Base-by-base conservation (phyloP, 106 monocot species). In the Allium fistulosum region DNA sequence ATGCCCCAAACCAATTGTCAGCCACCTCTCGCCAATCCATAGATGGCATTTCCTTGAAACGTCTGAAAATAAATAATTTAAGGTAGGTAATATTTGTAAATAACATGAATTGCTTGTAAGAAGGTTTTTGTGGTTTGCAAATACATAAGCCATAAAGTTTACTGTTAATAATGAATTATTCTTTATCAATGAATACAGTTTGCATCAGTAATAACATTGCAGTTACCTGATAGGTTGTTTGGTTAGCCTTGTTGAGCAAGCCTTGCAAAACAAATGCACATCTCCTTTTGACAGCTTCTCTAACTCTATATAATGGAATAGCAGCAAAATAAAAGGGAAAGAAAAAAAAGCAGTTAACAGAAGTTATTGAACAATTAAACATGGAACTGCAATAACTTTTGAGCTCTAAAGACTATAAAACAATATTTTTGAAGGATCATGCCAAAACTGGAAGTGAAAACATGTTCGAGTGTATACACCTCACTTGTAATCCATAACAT, bases 1-100 rank as follows among this genome's bases (percentile, higher is more conserved):
- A 92, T 56, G 81, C 55, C 51, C 96, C 96, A 84, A 92, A 96
- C 96, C 96, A 96, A 72, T 96, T 96, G 74, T 96, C 96, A 77
- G 96, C 96, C 17, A 78, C 84, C 51, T 96, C 96, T 68, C 73
- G 75, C 96, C 96, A 96, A 65, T 92, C 78, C 26, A 77, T 55
- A 17, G 96, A 96, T 78, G 96, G 96, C 77, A 96, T 77, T 82
- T 92, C 84, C 66, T 84, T 65, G 74, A 96, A 86, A 49, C 75
- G 53, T 26, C 95, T 96, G 81, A 11, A 81, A 74, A 62, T 9
- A 76, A 2, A 4, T 37, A 37, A 37, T 37, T 37, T 37, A 37
- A 37, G 5, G 37, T 37, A 37, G 37, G 4, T 37, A 1, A 0
- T 37, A 2, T 37, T 37, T 37, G 2, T 37, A 37, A 4, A 5